A percentile compares a stretch with the other conserved stretches of the same genome.
Conservation (phyloP, 169 alveolate genomes). For the Plasmodium chabaudi region DNA sequence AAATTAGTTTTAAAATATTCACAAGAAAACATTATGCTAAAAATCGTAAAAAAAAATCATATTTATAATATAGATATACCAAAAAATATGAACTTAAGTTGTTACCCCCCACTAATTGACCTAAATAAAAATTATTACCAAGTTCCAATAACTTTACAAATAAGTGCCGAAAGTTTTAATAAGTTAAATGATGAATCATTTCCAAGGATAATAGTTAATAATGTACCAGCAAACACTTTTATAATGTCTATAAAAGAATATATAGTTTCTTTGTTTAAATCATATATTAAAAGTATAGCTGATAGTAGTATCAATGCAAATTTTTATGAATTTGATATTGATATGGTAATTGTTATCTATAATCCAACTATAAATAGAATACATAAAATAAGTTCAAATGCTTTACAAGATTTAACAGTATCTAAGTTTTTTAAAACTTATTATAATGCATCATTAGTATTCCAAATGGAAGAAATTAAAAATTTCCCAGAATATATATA, state of each 20-base stretch:
- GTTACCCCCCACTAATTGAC: slow-evolving; percentile 43
- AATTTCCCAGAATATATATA: slow-evolving; percentile 10
- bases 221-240: slow-evolving; percentile 38
- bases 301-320: slow-evolving; percentile 8
- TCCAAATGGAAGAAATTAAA: slow-evolving; percentile 28
- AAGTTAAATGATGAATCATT: slow-evolving; percentile 9
- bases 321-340: slow-evolving; percentile 40
- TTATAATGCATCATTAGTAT: slow-evolving; percentile 38
- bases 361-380: slow-evolving; percentile 24
- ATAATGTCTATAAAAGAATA: slow-evolving; percentile 38
- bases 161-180: not conserved
- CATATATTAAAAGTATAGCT: slow-evolving; percentile 8
- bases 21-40: slow-evolving; percentile 15
- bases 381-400: slow-evolving; percentile 19
- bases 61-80: slow-evolving; percentile 13
- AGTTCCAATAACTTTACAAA: slow-evolving; percentile 33
- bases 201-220: slow-evolving; percentile 49
- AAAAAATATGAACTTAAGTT: slow-evolving; percentile 31
- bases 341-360: slow-evolving; percentile 11
- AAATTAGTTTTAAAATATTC: slow-evolving; percentile 38
- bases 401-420: slow-evolving; percentile 34
- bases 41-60: slow-evolving; percentile 16
- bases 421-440: slow-evolving; percentile 59
- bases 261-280: slow-evolving; percentile 6
- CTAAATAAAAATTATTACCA: slow-evolving; percentile 72